Base-by-base conservation (phyloP, 2,329 filamentous ascomycete species). In the Trichophyton benhamiae region DNA sequence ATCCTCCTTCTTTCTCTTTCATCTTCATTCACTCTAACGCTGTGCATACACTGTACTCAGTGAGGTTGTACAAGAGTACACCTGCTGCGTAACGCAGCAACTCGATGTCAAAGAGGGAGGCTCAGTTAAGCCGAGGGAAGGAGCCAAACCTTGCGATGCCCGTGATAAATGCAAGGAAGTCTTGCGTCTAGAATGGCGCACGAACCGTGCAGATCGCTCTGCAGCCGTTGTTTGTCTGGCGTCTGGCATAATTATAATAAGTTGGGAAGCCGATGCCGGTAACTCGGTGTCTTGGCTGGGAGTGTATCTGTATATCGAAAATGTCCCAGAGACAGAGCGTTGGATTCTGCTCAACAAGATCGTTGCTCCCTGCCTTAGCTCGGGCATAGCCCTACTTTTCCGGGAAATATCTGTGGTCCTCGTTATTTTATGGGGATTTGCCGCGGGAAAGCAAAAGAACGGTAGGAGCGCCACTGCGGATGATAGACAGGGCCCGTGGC, bases 401-500 rank as follows among this genome's bases (percentile, higher is more conserved):
- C 52, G 52, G 15, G n/a, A 25, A 55, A 55, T 55, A 55, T 36
- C 27, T 55, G 15, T 55, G 30, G 52, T 33, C 7, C 30, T 55
- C n/a, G 15, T 9, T 36, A 55, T 36, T 55, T 55, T 55, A 55
- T 55, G 52, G 52, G 52, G 52, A 55, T 20, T 55, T 55, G 52
- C 52, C 52, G 52, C 52, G 52, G 52, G 52, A 55, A 55, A 55
- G 52, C 15, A 55, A 55, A 38, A 55, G 52, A 55, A 55, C 52
- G 25, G 52, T 55, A 55, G 52, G 52, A 55, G 52, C 52, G 52
- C 52, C 27, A 33, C 52, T 33, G 52, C 52, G 52, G 52, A 55
- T 55, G 52, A 55, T 55, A 55, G 52, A 55, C 52, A 55, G 52
- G 52, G 52, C 52, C 52, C 52, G 52, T 55, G 52, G 52, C 52